Evolutionary conservation across 768 basidiomycete species (phyloP), one percentile per base, ranked within the genome.

Genomic region (Podaxis sp.): DNA sequence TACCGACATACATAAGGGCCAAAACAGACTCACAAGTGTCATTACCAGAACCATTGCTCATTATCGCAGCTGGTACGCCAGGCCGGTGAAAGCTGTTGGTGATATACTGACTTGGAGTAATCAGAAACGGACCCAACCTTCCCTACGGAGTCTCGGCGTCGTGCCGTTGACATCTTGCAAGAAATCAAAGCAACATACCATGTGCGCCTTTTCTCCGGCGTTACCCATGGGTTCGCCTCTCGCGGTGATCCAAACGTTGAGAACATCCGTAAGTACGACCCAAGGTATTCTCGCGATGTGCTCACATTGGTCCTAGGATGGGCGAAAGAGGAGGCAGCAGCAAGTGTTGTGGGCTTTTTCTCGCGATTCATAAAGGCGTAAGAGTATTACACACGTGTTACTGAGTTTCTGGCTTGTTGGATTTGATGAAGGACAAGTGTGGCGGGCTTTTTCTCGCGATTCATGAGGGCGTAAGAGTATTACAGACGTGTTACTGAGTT

Each of bases 301-400:
- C 27, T 35, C n/a, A 21, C 16, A 18, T n/a, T 28, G 11, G n/a
- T 28, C 11, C 50, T 50, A 86, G 85, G 82, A 16, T 86, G 83
- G 79, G 82, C 82, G 0, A 85, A 85, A 63, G 85, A 86, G 64
- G 79, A 85, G 57, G 80, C 81, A 5, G 83, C 84, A 2, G 73
- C 77, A 1, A 77, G 79, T 40, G 73, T 84, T 48, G 68, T 81
- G 27, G 67, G 66, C 2, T 86, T 84, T 83, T 85, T 85, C 66
- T 69, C 74, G 52, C 71, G 82, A 35, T 84, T 86, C 63, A 59
- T 53, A 13, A 59, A 55, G 62, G 21, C 61, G 58, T 48, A 53
- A 16, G 13, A n/a, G 32, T 44, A 44, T 7, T n/a, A n/a, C 4
- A 40, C 38, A n/a, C 16, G 42, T 21, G 42, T 44, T 44, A 44